Percentiles rank a stretch among this genome's conserved stretches.
phyloP scores from a whole-genome alignment of 2,329 filamentous ascomycete genomes.

The Neonectria faginata region DNA sequence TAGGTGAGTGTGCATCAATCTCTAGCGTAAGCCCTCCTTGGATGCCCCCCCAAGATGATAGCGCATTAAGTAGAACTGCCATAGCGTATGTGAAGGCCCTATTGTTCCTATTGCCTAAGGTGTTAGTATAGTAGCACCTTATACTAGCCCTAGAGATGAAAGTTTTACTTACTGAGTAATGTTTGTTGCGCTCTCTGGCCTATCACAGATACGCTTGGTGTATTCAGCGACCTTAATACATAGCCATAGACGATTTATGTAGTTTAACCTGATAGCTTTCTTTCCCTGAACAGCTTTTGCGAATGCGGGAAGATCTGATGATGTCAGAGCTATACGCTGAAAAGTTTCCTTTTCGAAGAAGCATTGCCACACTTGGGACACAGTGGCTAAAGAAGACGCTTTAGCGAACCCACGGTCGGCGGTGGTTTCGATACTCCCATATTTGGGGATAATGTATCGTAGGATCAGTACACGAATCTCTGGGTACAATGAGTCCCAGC shows the following conservation, averaged over 20 bases:
- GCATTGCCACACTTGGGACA: constrained; percentile 30
- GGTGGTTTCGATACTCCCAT: background rate
- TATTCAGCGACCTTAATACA: constrained; percentile 22
- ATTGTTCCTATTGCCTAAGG: constrained; percentile 24
- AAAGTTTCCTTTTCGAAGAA: constrained; percentile 31
- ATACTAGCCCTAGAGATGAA: background rate
- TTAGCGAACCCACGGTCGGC: background rate
- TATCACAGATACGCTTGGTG: background rate
- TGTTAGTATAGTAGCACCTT: constrained; percentile 14
- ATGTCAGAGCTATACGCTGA: constrained; percentile 13
- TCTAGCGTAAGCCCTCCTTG: constrained; percentile 31
- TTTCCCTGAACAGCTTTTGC: background rate
- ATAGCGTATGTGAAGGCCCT: constrained; percentile 27
- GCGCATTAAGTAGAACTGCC: constrained; percentile 14
- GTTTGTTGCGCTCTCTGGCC: constrained; percentile 14
- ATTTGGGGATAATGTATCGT: constrained; percentile 2
- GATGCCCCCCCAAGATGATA: constrained; percentile 30
- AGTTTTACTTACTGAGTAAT: constrained; percentile 8
- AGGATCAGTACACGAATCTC: constrained; percentile 29
- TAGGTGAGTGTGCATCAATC: constrained; percentile 29
- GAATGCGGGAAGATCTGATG: constrained; percentile 17
- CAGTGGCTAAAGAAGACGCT: constrained; percentile 17
- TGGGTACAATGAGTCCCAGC: constrained; percentile 15
- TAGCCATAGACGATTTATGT: constrained; percentile 21
- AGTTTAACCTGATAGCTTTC: constrained; percentile 16